Conservation (phyloP, 345 rosid species). For the Iberis pinnata region DNA sequence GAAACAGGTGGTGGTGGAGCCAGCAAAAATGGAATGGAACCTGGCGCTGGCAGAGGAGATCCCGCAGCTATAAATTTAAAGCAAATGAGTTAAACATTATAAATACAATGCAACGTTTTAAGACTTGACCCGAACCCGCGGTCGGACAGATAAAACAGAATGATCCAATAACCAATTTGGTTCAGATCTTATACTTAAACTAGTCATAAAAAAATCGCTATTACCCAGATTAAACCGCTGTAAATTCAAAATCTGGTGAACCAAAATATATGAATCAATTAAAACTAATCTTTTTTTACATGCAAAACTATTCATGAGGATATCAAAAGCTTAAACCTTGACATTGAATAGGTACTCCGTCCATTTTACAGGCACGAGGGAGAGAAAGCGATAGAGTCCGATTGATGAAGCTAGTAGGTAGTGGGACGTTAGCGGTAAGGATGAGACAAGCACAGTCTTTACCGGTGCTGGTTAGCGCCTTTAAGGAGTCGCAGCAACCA, state of each 20-base stretch:
- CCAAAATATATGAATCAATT: no score
- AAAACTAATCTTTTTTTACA: no score
- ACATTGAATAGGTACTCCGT: constrained; percentile 59
- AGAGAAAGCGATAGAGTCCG: constrained; percentile 58
- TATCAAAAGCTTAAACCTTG: constrained; percentile 47
- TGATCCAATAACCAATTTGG: no score
- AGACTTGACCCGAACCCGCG: no score
- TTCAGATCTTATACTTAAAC: no score
- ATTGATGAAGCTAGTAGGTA: constrained; percentile 46
- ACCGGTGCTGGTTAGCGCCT: constrained; percentile 40
- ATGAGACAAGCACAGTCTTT: constrained; percentile 67
- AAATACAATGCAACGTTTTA: no score
- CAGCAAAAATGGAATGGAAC: constrained; percentile 54
- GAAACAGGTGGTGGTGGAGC: constrained; percentile 45
- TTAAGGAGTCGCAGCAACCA: constrained; percentile 58
- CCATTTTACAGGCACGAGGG: constrained; percentile 60
- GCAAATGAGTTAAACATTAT: background rate
- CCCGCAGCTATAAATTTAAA: constrained; percentile 56
- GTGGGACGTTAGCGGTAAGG: constrained; percentile 63
- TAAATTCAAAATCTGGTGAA: no score
- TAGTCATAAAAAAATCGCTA: no score
- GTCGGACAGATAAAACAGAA: no score
- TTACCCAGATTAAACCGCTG: no score
- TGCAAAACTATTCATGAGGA: no score
- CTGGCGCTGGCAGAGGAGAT: constrained; percentile 81